phyloP scores from a whole-genome alignment of 1,139 yeast genomes.

The Lodderomyces oxycetoniae region DNA sequence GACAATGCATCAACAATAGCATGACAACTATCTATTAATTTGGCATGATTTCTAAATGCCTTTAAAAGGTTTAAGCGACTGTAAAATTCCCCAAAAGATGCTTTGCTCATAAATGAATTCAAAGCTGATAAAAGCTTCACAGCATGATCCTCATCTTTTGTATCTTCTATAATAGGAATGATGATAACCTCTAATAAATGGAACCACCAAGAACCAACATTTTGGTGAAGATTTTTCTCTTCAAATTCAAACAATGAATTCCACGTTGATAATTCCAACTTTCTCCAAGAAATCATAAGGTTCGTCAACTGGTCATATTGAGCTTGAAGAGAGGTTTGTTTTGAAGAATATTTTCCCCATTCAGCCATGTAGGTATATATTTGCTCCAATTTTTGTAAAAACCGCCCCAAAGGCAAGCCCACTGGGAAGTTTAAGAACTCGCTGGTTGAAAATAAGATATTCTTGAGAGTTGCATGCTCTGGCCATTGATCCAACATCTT shows the following conservation, averaged over 20 bases:
- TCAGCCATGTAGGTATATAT: constrained; percentile 76
- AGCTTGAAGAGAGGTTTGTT: constrained; percentile 59
- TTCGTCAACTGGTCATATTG: constrained; percentile 56
- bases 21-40: constrained; percentile 18
- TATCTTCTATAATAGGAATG: constrained; percentile 34
- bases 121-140: constrained; percentile 60
- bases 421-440: constrained; percentile 65
- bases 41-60: constrained; percentile 57
- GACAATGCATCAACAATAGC: constrained; percentile 42
- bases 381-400: constrained; percentile 81
- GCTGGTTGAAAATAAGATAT: constrained; percentile 56
- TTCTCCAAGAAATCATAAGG: constrained; percentile 86
- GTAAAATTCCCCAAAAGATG: constrained; percentile 69
- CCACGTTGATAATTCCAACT: constrained; percentile 84
- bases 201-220: constrained; percentile 86
- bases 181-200: constrained; percentile 73
- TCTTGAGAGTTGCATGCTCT: constrained; percentile 84
- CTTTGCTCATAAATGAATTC: constrained; percentile 68
- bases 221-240: constrained; percentile 45
- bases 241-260: constrained; percentile 68
- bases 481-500: constrained; percentile 77
- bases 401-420: constrained; percentile 68
- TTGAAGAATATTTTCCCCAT: constrained; percentile 92
- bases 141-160: constrained; percentile 20
- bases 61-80: constrained; percentile 53